phyloP scores from a whole-genome alignment of 345 rosid genomes.

The Gossypium arboreum region DNA sequence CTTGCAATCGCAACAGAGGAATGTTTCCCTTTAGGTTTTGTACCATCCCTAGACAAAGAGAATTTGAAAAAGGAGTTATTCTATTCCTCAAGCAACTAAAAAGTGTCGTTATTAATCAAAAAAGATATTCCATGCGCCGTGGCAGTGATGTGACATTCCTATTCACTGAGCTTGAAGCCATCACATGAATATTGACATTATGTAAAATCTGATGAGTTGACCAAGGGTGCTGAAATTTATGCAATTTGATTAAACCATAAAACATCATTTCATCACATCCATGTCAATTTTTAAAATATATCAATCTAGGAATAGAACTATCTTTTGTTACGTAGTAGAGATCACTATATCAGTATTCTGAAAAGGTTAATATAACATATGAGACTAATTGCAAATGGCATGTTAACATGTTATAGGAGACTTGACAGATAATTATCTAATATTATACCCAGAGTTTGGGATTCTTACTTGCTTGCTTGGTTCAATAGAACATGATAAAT shows the following conservation, averaged over 20 bases:
- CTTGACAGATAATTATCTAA: neutral
- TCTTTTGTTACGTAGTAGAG: neutral
- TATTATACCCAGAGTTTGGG: constrained; percentile 11
- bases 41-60: constrained; percentile 35
- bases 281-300: neutral
- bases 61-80: neutral
- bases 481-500: constrained; percentile 58
- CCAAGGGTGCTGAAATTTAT: neutral
- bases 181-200: neutral
- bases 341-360: neutral
- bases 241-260: neutral
- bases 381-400: neutral
- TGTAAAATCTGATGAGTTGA: neutral
- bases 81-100: neutral
- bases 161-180: neutral
- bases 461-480: constrained; percentile 45
- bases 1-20: constrained; percentile 54
- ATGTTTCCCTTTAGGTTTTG: constrained; percentile 36
- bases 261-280: neutral
- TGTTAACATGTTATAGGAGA: neutral
- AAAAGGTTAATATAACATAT: neutral
- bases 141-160: neutral
- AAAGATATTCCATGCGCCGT: neutral
- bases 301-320: neutral
- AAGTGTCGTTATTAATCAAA: neutral